Evolutionary conservation across 2,329 filamentous ascomycete genomes (phyloP).

Genomic region (Sporothrix inflata): DNA sequence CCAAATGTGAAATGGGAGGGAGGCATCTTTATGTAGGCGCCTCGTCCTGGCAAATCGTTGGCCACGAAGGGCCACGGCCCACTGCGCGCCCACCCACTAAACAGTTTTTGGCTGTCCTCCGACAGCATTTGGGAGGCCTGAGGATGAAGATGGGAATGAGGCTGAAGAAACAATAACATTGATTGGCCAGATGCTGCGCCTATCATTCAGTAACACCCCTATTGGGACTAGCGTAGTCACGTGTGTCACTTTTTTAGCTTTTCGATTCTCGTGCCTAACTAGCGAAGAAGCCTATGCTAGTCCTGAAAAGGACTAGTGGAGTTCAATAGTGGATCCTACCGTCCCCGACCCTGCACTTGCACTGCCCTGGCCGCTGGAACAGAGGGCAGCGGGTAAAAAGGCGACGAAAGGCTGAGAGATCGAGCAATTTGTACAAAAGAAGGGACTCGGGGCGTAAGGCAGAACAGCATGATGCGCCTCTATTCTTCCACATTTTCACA

Average conservation of each 20-base stretch:
- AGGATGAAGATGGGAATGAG: not conserved
- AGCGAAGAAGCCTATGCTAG: not conserved
- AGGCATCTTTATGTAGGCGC: conserved; percentile 2
- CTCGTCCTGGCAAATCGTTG: conserved; percentile 8
- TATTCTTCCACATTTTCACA: not conserved
- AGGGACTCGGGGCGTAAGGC: conserved; percentile 8
- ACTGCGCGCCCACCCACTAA: not conserved
- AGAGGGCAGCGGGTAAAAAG: conserved; percentile 4
- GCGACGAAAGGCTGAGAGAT: conserved; percentile 11
- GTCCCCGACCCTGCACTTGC: not conserved
- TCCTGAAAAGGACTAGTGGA: not conserved
- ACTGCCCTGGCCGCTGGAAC: not conserved
- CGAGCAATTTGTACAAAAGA: conserved; percentile 15
- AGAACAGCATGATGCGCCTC: conserved; percentile 16
- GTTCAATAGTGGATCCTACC: not conserved
- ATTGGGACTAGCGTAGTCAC: not conserved
- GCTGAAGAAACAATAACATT: not conserved
- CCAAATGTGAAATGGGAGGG: not conserved
- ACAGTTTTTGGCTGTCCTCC: conserved; percentile 1
- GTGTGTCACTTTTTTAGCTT: not conserved
- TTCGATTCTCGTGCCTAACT: not conserved
- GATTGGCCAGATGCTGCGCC: conserved; percentile 14
- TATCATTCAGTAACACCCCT: not conserved
- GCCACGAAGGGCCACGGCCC: not conserved
- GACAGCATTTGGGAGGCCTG: conserved; percentile 9